These are phyloP conservation scores for Arthroderma sp. DNA, from an alignment of 2,329 filamentous ascomycete species.

Conservation along the genomic window DNA sequence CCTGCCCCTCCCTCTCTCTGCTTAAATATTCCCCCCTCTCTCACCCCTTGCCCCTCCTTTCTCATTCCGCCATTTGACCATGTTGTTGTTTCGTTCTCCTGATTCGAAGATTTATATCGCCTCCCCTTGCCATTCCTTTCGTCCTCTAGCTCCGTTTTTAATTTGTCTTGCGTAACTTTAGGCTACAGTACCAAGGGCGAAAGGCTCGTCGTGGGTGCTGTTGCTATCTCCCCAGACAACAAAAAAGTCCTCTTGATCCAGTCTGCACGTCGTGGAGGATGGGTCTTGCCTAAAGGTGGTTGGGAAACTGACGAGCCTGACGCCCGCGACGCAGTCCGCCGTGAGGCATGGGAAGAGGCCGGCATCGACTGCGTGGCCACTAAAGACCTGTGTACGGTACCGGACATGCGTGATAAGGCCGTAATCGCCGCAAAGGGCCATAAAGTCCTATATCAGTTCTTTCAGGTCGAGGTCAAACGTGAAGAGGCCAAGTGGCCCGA, in stretches of 20 bases:
- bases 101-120: background rate
- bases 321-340: constrained; percentile 65
- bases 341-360: constrained; percentile 97
- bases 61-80: background rate
- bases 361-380: constrained; percentile 77
- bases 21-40: background rate
- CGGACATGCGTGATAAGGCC: constrained; percentile 55
- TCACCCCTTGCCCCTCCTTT: background rate
- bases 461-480: constrained; percentile 72
- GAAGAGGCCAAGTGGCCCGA: constrained; percentile 89
- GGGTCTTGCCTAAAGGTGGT: constrained; percentile 94
- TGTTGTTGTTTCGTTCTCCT: background rate
- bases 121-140: background rate
- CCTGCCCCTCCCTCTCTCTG: background rate
- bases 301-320: constrained; percentile 94
- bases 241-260: constrained; percentile 85
- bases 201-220: constrained; percentile 85
- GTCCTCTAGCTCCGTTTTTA: background rate
- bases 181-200: constrained; percentile 88
- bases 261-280: constrained; percentile 77
- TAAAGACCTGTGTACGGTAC: constrained; percentile 73
- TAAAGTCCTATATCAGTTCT: constrained; percentile 49
- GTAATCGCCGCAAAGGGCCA: constrained; percentile 48
- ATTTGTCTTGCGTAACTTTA: constrained; percentile 24
- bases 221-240: constrained; percentile 76